Evolutionary conservation across 331 rosid species (phyloP), one percentile per base, ranked within the genome.

Genomic region (Malus hybrid): DNA sequence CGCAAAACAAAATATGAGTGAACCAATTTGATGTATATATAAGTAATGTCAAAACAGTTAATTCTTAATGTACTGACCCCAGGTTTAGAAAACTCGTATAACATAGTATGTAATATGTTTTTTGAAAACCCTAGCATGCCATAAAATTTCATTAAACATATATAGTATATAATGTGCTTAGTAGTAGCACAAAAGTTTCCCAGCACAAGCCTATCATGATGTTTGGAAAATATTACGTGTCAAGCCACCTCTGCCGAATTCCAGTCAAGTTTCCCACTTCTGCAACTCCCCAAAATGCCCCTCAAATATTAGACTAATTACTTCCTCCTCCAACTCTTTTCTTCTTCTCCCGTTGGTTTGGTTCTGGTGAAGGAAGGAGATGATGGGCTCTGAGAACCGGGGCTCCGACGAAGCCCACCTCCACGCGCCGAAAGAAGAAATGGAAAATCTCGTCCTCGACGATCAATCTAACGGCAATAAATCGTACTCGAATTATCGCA

Each of bases 311-410:
- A 58, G 19, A 20, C n/a, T 13, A 56, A 71, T 56, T 15, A 11
- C 48, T 29, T 75, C 26, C n/a, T 13, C n/a, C 39, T 55, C 29
- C 2, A 24, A 20, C 42, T 79, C 58, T 5, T 42, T 32, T 3
- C 3, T 18, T 26, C 62, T 13, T 58, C 14, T 58, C 6, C 6
- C 13, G 3, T 22, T 6, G 7, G 32, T 70, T 70, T 77, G 24
- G 33, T 48, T 70, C 68, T 32, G 66, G 68, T 18, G 62, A 29
- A 33, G 33, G 70, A 22, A 29, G 29, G 70, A 72, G 88, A 95
- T 95, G 99, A 95, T 95, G 97, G 97, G 87, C 81, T 87, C 94
- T 19, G 92, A 87, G 82, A 83, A 84, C 46, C 85, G 87, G 34
- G 83, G 82, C 82, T 73, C 75, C 15, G 89, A 84, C 44, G 90